These are phyloP conservation scores for Grammothele lineata DNA, from an alignment of 768 basidiomycete species.

Conservation along the genomic window DNA sequence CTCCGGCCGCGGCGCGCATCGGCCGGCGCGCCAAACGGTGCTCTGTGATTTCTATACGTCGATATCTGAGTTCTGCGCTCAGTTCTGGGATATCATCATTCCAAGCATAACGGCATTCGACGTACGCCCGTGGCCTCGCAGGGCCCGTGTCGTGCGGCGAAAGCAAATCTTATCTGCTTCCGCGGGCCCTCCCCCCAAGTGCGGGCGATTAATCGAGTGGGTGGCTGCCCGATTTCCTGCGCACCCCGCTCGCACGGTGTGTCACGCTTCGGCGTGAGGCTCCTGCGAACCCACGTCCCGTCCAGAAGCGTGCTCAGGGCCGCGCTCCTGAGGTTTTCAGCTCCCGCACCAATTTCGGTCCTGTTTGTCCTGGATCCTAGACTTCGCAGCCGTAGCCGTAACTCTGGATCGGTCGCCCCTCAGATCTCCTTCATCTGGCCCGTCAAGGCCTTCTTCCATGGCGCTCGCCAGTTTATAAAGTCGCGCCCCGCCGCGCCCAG, in stretches of 20 bases:
- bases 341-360: constrained; percentile 15
- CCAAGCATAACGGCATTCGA: no score
- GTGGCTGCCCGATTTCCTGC: no score
- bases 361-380: constrained; percentile 16
- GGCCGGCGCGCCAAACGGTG: no score
- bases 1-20: no score
- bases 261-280: constrained; percentile 15
- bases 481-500: constrained; percentile 13
- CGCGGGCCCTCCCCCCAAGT: constrained; percentile 9
- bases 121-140: no score
- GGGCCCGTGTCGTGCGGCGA: neutral
- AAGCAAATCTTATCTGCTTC: constrained; percentile 22
- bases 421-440: constrained; percentile 15
- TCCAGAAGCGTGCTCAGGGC: constrained; percentile 20
- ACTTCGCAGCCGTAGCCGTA: constrained; percentile 7
- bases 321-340: constrained; percentile 11
- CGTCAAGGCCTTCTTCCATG: constrained; percentile 12
- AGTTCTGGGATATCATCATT: no score
- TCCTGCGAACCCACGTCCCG: constrained; percentile 11
- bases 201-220: constrained; percentile 8
- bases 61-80: no score
- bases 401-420: constrained; percentile 10
- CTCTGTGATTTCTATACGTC: no score
- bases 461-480: constrained; percentile 15
- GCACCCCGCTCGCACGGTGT: constrained; percentile 18